Conservation (phyloP, 2,329 filamentous ascomycete genomes). For the Aspergillus clavatus region DNA sequence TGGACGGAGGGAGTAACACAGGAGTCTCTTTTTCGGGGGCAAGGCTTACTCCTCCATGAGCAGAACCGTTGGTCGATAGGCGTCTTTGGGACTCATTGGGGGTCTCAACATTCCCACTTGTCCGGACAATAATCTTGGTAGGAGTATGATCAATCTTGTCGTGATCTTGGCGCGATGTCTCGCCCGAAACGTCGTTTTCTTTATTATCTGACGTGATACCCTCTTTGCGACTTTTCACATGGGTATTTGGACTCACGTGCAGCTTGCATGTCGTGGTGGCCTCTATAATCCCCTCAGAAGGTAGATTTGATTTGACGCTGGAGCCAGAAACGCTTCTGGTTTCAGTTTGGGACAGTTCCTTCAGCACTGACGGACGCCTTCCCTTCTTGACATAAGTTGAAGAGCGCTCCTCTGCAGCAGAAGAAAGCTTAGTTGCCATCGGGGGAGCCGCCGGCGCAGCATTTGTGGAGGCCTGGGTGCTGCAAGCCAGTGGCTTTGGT, state of each 20-base stretch:
- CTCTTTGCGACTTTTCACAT: constrained; percentile 33
- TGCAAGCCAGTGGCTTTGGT: constrained; percentile 25
- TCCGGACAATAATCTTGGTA: constrained; percentile 16
- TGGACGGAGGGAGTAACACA: constrained; percentile 14
- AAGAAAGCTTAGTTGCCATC: constrained; percentile 23
- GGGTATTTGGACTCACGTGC: constrained; percentile 29
- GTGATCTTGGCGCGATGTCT: constrained; percentile 16
- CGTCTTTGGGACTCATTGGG: constrained; percentile 23
- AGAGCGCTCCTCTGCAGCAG: constrained; percentile 26
- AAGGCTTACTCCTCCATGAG: constrained; percentile 13
- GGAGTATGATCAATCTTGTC: constrained; percentile 15
- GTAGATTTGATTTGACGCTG: constrained; percentile 23
- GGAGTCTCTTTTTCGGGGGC: constrained; percentile 15
- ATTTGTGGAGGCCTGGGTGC: constrained; percentile 30
- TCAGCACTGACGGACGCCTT: constrained; percentile 19
- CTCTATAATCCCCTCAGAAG: constrained; percentile 16
- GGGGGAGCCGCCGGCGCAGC: constrained; percentile 22
- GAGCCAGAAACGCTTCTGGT: constrained; percentile 32
- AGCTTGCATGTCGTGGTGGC: constrained; percentile 18
- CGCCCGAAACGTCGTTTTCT: constrained; percentile 17
- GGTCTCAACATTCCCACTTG: constrained; percentile 17
- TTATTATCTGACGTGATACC: constrained; percentile 18
- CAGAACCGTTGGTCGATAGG: constrained; percentile 15
- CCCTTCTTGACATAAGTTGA: constrained; percentile 21
- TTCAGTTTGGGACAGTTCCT: constrained; percentile 27